Conservation (phyloP, 1,139 yeast species). For the Debaryomycetaceae sp. region DNA sequence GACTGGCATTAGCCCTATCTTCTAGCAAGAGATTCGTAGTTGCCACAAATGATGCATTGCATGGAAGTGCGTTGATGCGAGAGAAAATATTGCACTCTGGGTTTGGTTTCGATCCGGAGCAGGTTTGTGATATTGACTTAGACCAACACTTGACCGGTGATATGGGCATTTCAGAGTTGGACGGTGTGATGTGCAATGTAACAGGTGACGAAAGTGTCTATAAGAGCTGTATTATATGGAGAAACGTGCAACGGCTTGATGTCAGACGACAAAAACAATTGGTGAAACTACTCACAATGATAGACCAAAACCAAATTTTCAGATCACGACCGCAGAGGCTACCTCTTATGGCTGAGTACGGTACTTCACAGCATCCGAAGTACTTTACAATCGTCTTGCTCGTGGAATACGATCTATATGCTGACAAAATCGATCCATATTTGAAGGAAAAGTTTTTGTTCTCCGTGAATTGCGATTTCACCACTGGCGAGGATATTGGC, state of each 20-base stretch:
- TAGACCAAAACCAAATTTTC: conserved; percentile 26
- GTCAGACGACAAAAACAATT: conserved; percentile 22
- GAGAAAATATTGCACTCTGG: conserved; percentile 2
- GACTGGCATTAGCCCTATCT: conserved; percentile 23
- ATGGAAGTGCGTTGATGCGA: neutral
- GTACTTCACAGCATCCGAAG: neutral
- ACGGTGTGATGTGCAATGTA: conserved; percentile 2
- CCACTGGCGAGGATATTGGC: neutral
- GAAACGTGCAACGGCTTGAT: conserved; percentile 18
- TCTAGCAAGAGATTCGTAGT: conserved; percentile 21
- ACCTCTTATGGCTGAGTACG: neutral
- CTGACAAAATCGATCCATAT: conserved; percentile 21
- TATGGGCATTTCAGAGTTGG: conserved; percentile 5
- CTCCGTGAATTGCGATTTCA: conserved; percentile 12
- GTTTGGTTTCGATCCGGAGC: conserved; percentile 7
- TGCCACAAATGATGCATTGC: conserved; percentile 11
- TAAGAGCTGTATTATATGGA: conserved; percentile 21
- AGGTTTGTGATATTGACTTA: conserved; percentile 16
- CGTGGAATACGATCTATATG: conserved; percentile 12
- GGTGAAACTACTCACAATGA: conserved; percentile 20
- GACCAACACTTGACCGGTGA: conserved; percentile 6
- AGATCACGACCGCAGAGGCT: neutral
- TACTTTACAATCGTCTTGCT: conserved; percentile 19
- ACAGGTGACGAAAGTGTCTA: conserved; percentile 7
- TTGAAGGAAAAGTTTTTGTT: conserved; percentile 43